These are phyloP conservation scores for Gymnopilus junonius DNA, from an alignment of 768 basidiomycete species.

Conservation along the genomic window DNA sequence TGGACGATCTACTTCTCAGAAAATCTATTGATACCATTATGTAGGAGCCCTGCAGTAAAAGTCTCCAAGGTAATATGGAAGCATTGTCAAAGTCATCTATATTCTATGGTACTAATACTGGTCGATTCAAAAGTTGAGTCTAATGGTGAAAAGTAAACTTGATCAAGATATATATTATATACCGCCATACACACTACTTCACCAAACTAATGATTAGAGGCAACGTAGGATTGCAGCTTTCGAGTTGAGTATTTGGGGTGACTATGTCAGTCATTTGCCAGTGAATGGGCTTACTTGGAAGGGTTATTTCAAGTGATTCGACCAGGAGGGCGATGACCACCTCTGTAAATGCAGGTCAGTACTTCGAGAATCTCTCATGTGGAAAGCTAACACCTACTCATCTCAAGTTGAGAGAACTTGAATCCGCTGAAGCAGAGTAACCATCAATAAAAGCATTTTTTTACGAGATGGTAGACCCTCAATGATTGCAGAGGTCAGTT, in stretches of 20 bases:
- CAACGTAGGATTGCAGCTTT: conserved; percentile 2
- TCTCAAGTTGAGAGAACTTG: conserved; percentile 48
- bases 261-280: conserved; percentile 34
- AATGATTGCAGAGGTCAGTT: background rate
- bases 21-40: no score
- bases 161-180: no score
- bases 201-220: conserved; percentile 7
- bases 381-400: conserved; percentile 40
- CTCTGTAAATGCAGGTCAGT: background rate
- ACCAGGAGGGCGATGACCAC: conserved; percentile 27
- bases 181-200: no score
- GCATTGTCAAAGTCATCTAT: no score
- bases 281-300: conserved; percentile 29
- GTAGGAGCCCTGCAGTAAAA: no score
- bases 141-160: no score
- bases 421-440: conserved; percentile 39
- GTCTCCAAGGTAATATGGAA: no score
- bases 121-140: no score
- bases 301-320: conserved; percentile 30
- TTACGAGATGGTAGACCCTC: background rate
- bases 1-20: no score
- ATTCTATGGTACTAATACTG: no score
- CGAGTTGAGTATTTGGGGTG: conserved; percentile 22
- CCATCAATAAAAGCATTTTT: background rate
- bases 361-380: background rate